Percentiles rank a stretch among this genome's conserved stretches.
Conservation (phyloP, 2,329 filamentous ascomycete species). For the Botrytis aclada region DNA sequence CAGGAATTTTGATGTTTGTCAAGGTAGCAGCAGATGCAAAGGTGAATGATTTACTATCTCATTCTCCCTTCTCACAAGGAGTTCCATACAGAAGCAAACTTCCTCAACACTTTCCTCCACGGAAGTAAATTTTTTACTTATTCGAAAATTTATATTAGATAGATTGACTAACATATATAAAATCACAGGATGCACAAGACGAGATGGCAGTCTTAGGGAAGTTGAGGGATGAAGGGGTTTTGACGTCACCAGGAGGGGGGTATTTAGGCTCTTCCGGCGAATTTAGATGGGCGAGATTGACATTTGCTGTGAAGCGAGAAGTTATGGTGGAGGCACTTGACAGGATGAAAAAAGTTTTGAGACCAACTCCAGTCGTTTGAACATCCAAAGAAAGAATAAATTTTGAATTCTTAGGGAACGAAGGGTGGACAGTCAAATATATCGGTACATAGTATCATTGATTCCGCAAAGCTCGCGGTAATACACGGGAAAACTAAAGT, state of each 20-base stretch:
- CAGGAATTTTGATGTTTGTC: neutral
- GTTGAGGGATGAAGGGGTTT: neutral
- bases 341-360: neutral
- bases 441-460: no score
- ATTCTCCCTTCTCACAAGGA: neutral
- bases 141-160: neutral
- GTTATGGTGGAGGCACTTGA: neutral
- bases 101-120: neutral
- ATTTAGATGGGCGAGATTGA: neutral
- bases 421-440: neutral
- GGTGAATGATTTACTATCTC: neutral
- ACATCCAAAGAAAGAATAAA: neutral
- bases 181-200: neutral
- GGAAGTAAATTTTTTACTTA: neutral
- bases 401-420: neutral
- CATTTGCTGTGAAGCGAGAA: neutral
- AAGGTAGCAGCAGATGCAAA: neutral
- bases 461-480: no score
- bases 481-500: no score
- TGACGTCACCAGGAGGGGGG: neutral
- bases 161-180: neutral
- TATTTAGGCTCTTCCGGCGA: neutral
- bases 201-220: neutral
- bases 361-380: neutral
- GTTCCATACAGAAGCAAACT: neutral